Percentiles rank a stretch among this genome's conserved stretches.
Conservation (phyloP, 2,329 filamentous ascomycete species). For the Alternaria sp. region DNA sequence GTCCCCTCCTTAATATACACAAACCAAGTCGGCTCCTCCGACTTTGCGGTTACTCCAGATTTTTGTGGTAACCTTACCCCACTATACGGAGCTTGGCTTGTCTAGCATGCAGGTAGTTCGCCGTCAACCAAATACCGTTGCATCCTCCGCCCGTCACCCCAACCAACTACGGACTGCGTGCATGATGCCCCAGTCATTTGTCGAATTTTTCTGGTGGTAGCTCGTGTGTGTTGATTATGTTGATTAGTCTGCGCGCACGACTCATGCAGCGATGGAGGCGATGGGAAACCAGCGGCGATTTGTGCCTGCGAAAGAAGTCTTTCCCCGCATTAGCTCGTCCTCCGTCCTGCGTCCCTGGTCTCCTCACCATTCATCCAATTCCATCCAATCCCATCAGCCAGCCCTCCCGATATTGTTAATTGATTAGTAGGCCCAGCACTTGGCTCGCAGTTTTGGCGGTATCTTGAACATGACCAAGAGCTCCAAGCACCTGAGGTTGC, state of each 20-base stretch:
- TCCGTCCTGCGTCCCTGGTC: background rate
- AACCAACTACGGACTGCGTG: background rate
- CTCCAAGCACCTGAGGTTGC: background rate
- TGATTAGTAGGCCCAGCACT: background rate
- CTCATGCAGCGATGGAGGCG: background rate
- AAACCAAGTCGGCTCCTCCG: background rate
- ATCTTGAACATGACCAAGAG: background rate
- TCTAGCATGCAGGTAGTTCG: background rate
- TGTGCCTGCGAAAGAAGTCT: background rate
- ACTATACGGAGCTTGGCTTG: background rate
- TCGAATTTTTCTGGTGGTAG: background rate
- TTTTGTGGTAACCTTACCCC: background rate
- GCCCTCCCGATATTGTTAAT: background rate
- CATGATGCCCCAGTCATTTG: background rate
- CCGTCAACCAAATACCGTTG: background rate
- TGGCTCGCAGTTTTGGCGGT: no score
- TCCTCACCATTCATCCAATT: no score
- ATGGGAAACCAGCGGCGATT: background rate
- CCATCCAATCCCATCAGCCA: background rate
- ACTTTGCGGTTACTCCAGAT: background rate
- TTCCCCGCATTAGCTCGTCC: background rate
- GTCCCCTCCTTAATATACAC: background rate
- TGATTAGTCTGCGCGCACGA: background rate
- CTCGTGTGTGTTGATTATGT: no score
- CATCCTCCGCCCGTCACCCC: background rate